A percentile compares a stretch with the other conserved stretches of the same genome.
Conservation (phyloP, 73 alveolate genomes). For the Tetrahymena malaccensis region DNA sequence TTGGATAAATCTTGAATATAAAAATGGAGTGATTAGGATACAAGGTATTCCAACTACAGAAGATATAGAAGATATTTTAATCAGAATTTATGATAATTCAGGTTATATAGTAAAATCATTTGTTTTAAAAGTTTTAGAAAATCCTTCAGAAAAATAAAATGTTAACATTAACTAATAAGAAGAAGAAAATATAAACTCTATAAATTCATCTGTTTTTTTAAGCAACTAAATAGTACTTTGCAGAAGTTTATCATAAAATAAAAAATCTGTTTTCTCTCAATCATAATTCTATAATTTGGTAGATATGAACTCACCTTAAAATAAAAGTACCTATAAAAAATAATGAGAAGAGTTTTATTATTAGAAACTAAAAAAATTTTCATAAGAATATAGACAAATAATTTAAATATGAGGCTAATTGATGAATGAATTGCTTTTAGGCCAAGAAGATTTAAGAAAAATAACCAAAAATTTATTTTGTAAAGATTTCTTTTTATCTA, state of each 20-base stretch:
- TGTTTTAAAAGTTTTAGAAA: neutral
- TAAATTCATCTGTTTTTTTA: neutral
- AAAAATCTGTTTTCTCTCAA: neutral
- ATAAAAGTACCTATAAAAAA: too few relatives aligned
- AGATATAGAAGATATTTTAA: neutral
- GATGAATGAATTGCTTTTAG: too few relatives aligned
- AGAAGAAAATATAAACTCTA: neutral
- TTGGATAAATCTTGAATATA: neutral
- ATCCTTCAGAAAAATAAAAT: neutral
- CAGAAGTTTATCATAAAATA: neutral
- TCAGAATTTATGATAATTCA: neutral
- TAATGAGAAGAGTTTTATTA: too few relatives aligned
- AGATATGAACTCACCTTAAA: too few relatives aligned
- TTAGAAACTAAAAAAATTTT: too few relatives aligned
- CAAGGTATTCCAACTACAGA: neutral
- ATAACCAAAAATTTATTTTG: too few relatives aligned
- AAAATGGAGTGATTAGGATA: neutral
- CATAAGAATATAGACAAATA: too few relatives aligned
- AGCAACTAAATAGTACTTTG: neutral
- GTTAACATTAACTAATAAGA: neutral
- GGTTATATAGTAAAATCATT: neutral
- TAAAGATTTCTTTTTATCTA: too few relatives aligned
- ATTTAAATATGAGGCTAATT: too few relatives aligned
- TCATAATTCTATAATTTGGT: neutral
- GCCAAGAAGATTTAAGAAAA: too few relatives aligned